Base-by-base conservation (phyloP, 2,329 filamentous ascomycete genomes). In the Pezicula radicicola region DNA sequence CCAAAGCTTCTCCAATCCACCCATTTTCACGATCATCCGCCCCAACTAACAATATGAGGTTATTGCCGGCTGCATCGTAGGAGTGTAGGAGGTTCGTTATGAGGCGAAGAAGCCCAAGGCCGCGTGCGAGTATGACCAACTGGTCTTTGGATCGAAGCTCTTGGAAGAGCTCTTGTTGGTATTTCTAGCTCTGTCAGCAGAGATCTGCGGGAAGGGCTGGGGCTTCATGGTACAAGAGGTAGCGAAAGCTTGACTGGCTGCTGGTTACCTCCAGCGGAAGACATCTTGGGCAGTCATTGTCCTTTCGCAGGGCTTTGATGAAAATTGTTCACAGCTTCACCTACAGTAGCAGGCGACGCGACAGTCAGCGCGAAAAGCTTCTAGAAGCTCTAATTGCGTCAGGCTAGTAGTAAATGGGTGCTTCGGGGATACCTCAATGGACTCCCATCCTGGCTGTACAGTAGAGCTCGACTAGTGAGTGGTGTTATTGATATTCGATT, bases 81-180 rank as follows among this genome's bases (percentile, higher is more conserved):
- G 92, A 92, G 71, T 99, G 94, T 27, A 99, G 83, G 37, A 99
- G 81, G 68, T 97, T 99, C n/a, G 91, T 95, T 65, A 97, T 82
- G 52, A 99, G 83, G 60, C 91, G 90, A 68, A 97, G 83, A 43
- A 97, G 85, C 62, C 94, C 94, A 45, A 99, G 85, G 61, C 94
- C 94, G 49, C 91, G 89, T 40, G 93, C 94, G 50, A 97, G 81
- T 50, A 99, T 80, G 63, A 97, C 88, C 58, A 99, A 85, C 71
- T 95, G 88, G 88, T 99, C 94, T 74, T 97, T 89, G 55, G 84
- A 77, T 57, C 91, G 87, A 60, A 96, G 84, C 73, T 94, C 89
- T 69, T 89, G 90, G 75, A 97, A 97, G 64, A 97, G 84, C 66
- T 90, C 87, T 75, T 97, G 92, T 75, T 99, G 94, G 71, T 95